These are phyloP conservation scores for Turnera subulata DNA, from an alignment of 345 rosid genomes.

Conservation along the genomic window DNA sequence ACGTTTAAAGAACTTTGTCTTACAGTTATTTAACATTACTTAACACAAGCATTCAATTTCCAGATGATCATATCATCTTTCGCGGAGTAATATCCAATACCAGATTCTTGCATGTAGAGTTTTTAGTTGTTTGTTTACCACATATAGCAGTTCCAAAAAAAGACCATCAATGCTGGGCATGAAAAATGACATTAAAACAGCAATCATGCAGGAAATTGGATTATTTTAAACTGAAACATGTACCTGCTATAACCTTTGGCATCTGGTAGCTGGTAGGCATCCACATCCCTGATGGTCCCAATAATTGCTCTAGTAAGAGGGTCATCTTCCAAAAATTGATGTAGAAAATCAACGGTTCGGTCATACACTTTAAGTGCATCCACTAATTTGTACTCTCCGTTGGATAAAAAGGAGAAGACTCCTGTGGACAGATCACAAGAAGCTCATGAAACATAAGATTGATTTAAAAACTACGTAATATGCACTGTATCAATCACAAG, in stretches of 20 bases:
- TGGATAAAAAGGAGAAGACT: slow-evolving; percentile 79
- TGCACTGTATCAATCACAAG: neutral
- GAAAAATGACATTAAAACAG: no score
- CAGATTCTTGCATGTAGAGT: no score
- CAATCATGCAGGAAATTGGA: neutral
- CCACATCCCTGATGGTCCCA: slow-evolving; percentile 93
- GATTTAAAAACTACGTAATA: neutral
- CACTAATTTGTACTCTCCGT: slow-evolving; percentile 86
- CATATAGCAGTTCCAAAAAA: no score
- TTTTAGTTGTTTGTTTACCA: no score
- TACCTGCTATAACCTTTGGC: slow-evolving; percentile 99
- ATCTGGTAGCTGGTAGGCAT: slow-evolving; percentile 93
- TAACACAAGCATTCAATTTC: no score
- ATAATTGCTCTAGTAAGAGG: slow-evolving; percentile 86
- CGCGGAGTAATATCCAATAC: no score
- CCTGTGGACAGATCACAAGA: slow-evolving; percentile 35
- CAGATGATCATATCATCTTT: no score
- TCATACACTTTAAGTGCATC: slow-evolving; percentile 86
- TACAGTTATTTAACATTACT: neutral
- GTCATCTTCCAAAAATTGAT: slow-evolving; percentile 76
- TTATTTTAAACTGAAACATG: neutral
- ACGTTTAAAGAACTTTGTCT: neutral
- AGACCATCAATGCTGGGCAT: no score
- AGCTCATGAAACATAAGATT: neutral
- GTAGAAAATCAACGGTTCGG: slow-evolving; percentile 80